Evolutionary conservation across 164 flowering plant genomes (phyloP).

Genomic region (Aristolochia californica): DNA sequence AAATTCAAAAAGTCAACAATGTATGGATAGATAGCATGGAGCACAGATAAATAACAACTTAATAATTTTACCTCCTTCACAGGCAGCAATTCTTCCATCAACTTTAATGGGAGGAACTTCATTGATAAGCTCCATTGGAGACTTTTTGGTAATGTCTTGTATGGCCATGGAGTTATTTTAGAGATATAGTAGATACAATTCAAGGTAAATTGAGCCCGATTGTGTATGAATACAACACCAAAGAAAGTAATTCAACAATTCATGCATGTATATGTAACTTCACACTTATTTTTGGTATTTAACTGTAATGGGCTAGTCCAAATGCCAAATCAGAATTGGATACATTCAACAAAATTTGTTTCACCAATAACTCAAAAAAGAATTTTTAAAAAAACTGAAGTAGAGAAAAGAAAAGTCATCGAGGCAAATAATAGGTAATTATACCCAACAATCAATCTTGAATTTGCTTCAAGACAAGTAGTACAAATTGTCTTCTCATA

Average conservation of each 20-base stretch:
- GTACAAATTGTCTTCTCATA: no score
- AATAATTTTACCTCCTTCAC: slow-evolving; percentile 78
- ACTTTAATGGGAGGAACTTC: slow-evolving; percentile 97
- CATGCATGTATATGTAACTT: background rate
- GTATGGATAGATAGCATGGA: background rate
- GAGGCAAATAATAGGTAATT: no score
- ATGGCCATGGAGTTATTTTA: background rate
- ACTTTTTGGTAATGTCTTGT: slow-evolving; percentile 80
- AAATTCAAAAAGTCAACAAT: no score
- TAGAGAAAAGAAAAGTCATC: no score
- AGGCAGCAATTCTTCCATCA: slow-evolving; percentile 81
- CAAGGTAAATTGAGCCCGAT: background rate
- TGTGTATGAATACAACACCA: background rate
- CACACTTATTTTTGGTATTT: background rate
- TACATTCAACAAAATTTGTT: no score
- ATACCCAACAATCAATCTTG: no score
- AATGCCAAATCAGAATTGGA: no score
- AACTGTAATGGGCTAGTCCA: background rate
- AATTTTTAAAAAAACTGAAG: no score
- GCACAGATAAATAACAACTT: background rate
- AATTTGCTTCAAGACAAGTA: no score
- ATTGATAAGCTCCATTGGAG: slow-evolving; percentile 98
- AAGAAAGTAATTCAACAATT: background rate
- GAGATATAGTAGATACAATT: background rate
- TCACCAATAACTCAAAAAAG: no score